Conservation (phyloP, 495 filamentous ascomycete genomes). For the Lindgomyces ingoldianus region DNA sequence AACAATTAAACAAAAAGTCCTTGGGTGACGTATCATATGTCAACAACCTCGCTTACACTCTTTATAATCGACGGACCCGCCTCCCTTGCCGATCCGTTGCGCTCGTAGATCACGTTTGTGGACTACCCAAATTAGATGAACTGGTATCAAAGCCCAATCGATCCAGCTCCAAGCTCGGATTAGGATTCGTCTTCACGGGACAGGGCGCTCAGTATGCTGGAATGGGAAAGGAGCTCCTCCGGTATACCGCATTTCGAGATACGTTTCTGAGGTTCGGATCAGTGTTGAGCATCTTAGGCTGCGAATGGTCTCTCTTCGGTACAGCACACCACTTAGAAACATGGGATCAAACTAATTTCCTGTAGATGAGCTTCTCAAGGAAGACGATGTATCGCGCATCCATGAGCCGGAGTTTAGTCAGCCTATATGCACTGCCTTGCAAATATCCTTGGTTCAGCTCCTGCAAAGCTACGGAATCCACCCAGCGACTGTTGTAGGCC, state of each 20-base stretch:
- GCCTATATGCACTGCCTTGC: slow-evolving; percentile 14
- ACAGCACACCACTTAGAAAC: neutral
- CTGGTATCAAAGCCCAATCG: neutral
- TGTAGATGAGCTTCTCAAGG: neutral
- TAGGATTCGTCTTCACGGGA: slow-evolving; percentile 54
- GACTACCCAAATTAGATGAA: neutral
- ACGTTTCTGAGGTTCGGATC: neutral
- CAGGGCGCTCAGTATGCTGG: slow-evolving; percentile 68
- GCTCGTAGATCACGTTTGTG: too few species aligned
- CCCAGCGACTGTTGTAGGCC: slow-evolving; percentile 12
- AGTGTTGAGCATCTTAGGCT: neutral
- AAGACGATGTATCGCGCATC: slow-evolving; percentile 1
- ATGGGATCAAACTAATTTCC: neutral
- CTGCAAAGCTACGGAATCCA: neutral
- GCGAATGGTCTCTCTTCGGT: neutral
- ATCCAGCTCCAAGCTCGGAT: neutral
- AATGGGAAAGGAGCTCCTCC: neutral
- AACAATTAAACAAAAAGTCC: neutral
- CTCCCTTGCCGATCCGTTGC: neutral
- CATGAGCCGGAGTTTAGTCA: slow-evolving; percentile 8
- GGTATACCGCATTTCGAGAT: neutral
- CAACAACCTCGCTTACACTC: neutral
- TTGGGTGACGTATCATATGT: neutral
- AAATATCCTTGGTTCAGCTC: slow-evolving; percentile 16
- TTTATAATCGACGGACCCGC: neutral